These are phyloP conservation scores for Phytophthora ohioensis DNA, from an alignment of 352 stramenopile species.

Conservation along the genomic window DNA sequence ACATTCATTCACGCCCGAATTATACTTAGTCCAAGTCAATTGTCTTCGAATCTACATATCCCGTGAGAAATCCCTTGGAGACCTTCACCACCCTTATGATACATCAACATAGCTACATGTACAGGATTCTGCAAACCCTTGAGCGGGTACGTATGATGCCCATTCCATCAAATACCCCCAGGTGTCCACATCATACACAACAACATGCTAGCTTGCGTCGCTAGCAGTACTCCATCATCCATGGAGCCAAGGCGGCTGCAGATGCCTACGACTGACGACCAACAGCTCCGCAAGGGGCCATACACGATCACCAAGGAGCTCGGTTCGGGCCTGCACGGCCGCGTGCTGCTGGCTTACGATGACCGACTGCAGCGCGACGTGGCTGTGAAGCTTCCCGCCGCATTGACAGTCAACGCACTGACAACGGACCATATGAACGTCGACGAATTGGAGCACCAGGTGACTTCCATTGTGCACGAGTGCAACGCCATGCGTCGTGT, in stretches of 20 bases:
- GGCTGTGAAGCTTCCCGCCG: slow-evolving; percentile 80
- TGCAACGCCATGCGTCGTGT: slow-evolving; percentile 65
- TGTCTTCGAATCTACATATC: slow-evolving; percentile 24
- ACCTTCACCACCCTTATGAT: slow-evolving; percentile 40
- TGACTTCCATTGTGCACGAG: slow-evolving; percentile 70
- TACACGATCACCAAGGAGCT: slow-evolving; percentile 70
- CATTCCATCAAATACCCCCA: slow-evolving; percentile 28
- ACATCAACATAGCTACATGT: slow-evolving; percentile 8
- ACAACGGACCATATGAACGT: slow-evolving; percentile 35
- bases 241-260: slow-evolving; percentile 7
- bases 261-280: neutral
- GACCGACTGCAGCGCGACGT: slow-evolving; percentile 54
- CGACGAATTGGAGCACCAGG: slow-evolving; percentile 64
- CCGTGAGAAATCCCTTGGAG: slow-evolving; percentile 28
- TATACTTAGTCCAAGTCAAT: slow-evolving; percentile 27
- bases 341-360: slow-evolving; percentile 69
- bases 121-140: neutral
- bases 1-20: slow-evolving; percentile 10
- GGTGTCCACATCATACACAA: slow-evolving; percentile 1
- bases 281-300: slow-evolving; percentile 36
- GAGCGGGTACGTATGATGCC: neutral
- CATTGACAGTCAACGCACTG: slow-evolving; percentile 35
- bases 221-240: slow-evolving; percentile 14
- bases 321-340: slow-evolving; percentile 68
- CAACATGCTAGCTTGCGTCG: slow-evolving; percentile 41